A percentile compares a stretch with the other conserved stretches of the same genome.
Evolutionary conservation across 306 rosid genomes (phyloP).

Genomic region (Rosa persica): DNA sequence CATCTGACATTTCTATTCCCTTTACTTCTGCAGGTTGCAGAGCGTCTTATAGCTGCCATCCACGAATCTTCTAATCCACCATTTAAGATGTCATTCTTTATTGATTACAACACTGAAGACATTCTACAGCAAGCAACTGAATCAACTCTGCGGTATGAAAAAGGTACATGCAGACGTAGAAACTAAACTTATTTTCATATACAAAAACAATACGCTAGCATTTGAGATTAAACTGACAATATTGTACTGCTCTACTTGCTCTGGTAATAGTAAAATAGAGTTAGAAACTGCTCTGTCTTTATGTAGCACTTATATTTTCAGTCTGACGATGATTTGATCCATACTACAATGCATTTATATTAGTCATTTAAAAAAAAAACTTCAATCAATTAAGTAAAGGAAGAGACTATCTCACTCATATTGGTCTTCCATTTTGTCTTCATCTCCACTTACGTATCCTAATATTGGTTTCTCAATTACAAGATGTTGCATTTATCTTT

Average conservation of each 20-base stretch:
- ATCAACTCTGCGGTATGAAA: slow-evolving; percentile 63
- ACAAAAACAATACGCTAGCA: background rate
- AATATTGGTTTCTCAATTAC: background rate
- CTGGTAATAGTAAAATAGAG: background rate
- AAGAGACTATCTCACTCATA: background rate
- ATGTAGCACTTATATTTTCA: background rate
- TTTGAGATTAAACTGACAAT: background rate
- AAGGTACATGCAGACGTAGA: slow-evolving; percentile 39
- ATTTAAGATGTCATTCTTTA: slow-evolving; percentile 75
- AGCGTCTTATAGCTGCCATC: slow-evolving; percentile 58
- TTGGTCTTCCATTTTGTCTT: background rate
- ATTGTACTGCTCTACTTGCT: background rate
- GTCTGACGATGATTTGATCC: background rate
- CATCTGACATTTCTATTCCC: background rate
- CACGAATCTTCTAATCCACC: slow-evolving; percentile 52
- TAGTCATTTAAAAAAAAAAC: background rate
- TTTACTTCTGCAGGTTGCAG: slow-evolving; percentile 57
- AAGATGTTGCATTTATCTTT: background rate
- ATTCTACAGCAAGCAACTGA: slow-evolving; percentile 71
- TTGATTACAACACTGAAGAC: slow-evolving; percentile 53
- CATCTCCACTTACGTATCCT: background rate
- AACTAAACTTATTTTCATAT: background rate
- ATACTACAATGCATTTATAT: background rate
- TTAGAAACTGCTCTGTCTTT: background rate
- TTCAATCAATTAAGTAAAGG: background rate